Percentiles rank a stretch among this genome's conserved stretches.
Evolutionary conservation across 352 stramenopile genomes (phyloP).

Genomic region (Globisporangium polare): DNA sequence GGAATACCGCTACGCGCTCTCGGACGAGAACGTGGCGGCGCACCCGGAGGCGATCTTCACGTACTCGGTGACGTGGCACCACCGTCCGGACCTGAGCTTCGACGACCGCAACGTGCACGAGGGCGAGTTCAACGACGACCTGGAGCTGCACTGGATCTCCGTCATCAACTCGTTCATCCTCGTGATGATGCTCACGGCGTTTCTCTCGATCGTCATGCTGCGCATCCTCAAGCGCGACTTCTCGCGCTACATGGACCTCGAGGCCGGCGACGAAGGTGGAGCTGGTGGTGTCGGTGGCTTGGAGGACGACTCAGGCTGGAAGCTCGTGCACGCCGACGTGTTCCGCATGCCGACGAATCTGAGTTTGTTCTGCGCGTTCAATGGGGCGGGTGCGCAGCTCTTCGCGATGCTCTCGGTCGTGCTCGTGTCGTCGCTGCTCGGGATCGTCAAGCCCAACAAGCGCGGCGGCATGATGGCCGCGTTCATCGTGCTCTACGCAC

Average conservation of each 20-base stretch:
- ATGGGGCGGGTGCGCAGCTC: conserved; percentile 93
- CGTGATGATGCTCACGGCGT: conserved; percentile 95
- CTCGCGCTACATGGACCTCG: conserved; percentile 95
- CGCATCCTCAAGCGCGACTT: conserved; percentile 98
- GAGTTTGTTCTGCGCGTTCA: conserved; percentile 90
- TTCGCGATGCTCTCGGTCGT: conserved; percentile 92
- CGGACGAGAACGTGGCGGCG: conserved; percentile 29
- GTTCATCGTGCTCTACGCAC: conserved; percentile 92
- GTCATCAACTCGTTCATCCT: conserved; percentile 99
- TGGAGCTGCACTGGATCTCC: conserved; percentile 97
- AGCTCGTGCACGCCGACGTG: conserved; percentile 99
- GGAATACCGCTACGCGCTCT: conserved; percentile 58
- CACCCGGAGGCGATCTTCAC: conserved; percentile 84
- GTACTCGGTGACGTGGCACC: conserved; percentile 96
- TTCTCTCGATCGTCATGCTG: conserved; percentile 96
- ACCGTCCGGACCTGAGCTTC: conserved; percentile 80
- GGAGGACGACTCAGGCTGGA: conserved; percentile 99
- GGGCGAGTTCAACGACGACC: conserved; percentile 48
- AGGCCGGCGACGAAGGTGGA: conserved; percentile 80
- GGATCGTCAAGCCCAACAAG: conserved; percentile 92
- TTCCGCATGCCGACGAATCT: conserved; percentile 95
- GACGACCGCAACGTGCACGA: conserved; percentile 89
- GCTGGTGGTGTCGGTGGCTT: conserved; percentile 59
- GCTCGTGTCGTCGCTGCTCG: conserved; percentile 88
- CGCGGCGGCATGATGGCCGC: conserved; percentile 91